These are phyloP conservation scores for Fusarium graminum DNA, from an alignment of 2,329 filamentous ascomycete species.

Conservation along the genomic window DNA sequence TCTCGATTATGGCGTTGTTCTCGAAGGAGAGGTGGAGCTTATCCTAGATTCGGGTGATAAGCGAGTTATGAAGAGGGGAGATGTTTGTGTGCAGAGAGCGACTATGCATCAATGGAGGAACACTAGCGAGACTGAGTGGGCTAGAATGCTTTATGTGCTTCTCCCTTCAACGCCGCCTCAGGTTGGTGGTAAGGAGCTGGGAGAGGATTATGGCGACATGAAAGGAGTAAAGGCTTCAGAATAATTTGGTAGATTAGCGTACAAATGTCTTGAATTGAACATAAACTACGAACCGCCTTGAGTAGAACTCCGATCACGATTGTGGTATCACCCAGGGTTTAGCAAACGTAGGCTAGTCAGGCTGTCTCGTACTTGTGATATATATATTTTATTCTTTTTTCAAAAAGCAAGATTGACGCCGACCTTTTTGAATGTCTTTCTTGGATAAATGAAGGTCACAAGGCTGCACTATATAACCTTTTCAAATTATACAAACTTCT, in stretches of 20 bases:
- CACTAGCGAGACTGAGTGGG: conserved; percentile 59
- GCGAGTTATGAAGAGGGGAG: conserved; percentile 61
- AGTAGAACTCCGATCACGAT: no score
- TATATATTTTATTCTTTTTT: no score
- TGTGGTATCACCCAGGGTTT: no score
- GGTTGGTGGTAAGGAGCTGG: conserved; percentile 38
- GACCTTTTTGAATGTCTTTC: no score
- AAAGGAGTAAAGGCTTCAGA: conserved; percentile 42
- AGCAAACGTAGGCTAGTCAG: no score
- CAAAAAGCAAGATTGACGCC: no score
- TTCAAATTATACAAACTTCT: no score
- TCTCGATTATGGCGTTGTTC: conserved; percentile 66
- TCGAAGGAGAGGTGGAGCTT: conserved; percentile 67
- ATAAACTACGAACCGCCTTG: no score
- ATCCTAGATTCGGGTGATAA: conserved; percentile 64
- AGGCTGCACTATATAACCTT: no score
- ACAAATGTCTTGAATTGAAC: no score
- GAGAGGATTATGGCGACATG: conserved; percentile 54
- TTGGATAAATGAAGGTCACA: no score
- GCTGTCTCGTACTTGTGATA: no score
- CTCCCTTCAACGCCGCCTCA: conserved; percentile 39
- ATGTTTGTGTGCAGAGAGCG: conserved; percentile 67
- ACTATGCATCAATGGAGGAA: conserved; percentile 70
- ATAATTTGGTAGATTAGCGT: conserved; percentile 1
- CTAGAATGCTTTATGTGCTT: conserved; percentile 59